Evolutionary conservation across 164 flowering plant genomes (phyloP).

Genomic region (Aristolochia fimbriata): DNA sequence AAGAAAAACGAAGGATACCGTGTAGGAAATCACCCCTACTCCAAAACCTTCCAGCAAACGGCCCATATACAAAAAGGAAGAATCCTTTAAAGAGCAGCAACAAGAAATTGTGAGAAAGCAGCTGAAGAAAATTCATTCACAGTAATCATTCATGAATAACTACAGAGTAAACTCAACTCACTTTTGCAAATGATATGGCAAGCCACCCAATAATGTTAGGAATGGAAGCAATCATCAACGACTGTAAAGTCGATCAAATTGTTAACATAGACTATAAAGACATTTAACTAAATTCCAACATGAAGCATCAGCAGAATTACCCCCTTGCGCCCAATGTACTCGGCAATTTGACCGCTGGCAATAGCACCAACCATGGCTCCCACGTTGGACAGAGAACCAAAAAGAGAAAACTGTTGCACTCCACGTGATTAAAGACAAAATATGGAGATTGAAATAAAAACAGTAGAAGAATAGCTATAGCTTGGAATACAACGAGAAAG

Average conservation of each 20-base stretch:
- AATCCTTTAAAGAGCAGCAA: slow-evolving; percentile 26
- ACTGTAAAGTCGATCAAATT: slow-evolving; percentile 23
- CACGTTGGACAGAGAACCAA: slow-evolving; percentile 62
- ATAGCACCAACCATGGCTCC: slow-evolving; percentile 86
- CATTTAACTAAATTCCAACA: background rate
- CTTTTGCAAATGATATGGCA: slow-evolving; percentile 63
- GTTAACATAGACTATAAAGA: background rate
- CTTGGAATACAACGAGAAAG: background rate
- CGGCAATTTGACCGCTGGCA: slow-evolving; percentile 63
- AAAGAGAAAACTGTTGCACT: slow-evolving; percentile 39
- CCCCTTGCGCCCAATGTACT: slow-evolving; percentile 66
- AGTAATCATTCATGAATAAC: background rate
- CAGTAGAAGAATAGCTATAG: too few relatives aligned
- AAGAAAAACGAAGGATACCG: slow-evolving; percentile 22
- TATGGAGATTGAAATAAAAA: slow-evolving; percentile 1
- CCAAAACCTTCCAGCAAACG: slow-evolving; percentile 71
- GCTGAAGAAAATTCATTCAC: too few relatives aligned
- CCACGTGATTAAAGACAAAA: background rate
- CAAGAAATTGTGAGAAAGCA: background rate
- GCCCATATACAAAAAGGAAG: slow-evolving; percentile 68
- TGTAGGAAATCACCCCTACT: slow-evolving; percentile 64
- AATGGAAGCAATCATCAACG: slow-evolving; percentile 65
- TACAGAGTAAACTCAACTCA: slow-evolving; percentile 17
- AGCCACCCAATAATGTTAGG: slow-evolving; percentile 89
- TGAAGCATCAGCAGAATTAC: slow-evolving; percentile 14